Percentiles rank a stretch among this genome's conserved stretches.
phyloP scores from a whole-genome alignment of 352 stramenopile genomes.

The Phytophthora uliginosa region DNA sequence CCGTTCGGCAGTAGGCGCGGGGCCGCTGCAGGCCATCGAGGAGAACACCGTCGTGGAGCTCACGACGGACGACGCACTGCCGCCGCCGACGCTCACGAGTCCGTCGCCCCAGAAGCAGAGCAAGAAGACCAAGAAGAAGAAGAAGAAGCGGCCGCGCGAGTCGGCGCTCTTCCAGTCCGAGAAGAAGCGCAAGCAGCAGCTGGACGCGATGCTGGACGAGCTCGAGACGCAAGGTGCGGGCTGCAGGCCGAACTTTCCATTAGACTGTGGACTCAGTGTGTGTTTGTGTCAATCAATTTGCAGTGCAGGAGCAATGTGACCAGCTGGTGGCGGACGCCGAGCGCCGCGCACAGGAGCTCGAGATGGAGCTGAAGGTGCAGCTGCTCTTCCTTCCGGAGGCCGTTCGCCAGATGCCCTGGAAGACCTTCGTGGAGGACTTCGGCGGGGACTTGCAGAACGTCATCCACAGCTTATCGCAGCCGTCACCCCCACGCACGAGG shows the following conservation, averaged over 20 bases:
- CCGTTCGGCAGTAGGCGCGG: conserved; percentile 20
- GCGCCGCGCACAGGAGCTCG: conserved; percentile 67
- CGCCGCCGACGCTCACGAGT: conserved; percentile 18
- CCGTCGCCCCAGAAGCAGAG: conserved; percentile 38
- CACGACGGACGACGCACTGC: conserved; percentile 21
- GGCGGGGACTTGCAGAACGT: conserved; percentile 77
- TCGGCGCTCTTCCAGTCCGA: conserved; percentile 33
- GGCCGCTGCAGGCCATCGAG: conserved; percentile 59
- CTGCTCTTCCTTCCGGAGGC: conserved; percentile 78
- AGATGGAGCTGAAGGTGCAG: conserved; percentile 85
- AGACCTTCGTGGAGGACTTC: conserved; percentile 86
- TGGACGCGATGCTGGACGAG: conserved; percentile 60
- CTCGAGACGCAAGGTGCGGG: conserved; percentile 68
- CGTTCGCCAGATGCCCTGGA: conserved; percentile 83
- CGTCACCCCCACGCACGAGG: conserved; percentile 17
- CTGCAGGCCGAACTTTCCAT: neutral
- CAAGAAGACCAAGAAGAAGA: conserved; percentile 38
- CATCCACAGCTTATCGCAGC: conserved; percentile 70
- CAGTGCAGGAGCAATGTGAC: conserved; percentile 78
- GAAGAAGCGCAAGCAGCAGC: conserved; percentile 54
- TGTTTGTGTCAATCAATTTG: neutral
- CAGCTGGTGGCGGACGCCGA: conserved; percentile 63
- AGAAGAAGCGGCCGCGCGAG: conserved; percentile 41
- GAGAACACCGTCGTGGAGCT: conserved; percentile 77
- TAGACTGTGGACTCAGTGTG: neutral